Evolutionary conservation across 2,329 filamentous ascomycete genomes (phyloP), one percentile per base, ranked within the genome.

Genomic region (Ustulina deusta): DNA sequence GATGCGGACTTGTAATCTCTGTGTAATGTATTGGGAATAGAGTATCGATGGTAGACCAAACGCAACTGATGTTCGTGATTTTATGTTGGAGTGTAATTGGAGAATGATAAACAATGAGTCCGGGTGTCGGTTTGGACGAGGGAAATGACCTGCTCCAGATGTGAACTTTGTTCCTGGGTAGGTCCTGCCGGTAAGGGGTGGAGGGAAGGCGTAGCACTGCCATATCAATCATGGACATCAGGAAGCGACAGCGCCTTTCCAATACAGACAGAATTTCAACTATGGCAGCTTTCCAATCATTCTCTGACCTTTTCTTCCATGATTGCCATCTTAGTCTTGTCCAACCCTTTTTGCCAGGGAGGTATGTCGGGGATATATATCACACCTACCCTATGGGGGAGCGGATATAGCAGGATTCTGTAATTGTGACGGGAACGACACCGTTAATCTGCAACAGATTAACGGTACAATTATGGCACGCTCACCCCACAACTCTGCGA

Each of bases 31-130:
- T 22, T 44, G 0, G 20, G 15, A 52, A 42, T 15, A 29, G 38
- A 54, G 22, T 48, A 46, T 40, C 17, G 27, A 63, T 58, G 51
- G 42, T 52, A n/a, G 20, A 13, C 44, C 44, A 59, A 63, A 38
- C n/a, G 13, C 51, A 62, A 48, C 20, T 20, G 20, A 32, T 40
- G 29, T 17, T 63, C 17, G 29, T 32, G 27, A 54, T 44, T 17
- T 17, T 22, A 48, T 59, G 36, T 40, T 61, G 3, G 17, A 20
- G 15, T 60, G 5, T 49, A 20, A 7, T 36, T 42, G 25, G 51
- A 52, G 27, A 44, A 9, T 25, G n/a, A 17, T 2, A 44, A 3
- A 15, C 34, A 1, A 3, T n/a, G 22, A 52, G 3, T 1, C 11
- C 1, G 9, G 22, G 4, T 2, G 13, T 3, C 25, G 9, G 1